Evolutionary conservation across 2,329 filamentous ascomycete species (phyloP), one percentile per base, ranked within the genome.

Genomic region (Paraphoma chrysanthemicola): DNA sequence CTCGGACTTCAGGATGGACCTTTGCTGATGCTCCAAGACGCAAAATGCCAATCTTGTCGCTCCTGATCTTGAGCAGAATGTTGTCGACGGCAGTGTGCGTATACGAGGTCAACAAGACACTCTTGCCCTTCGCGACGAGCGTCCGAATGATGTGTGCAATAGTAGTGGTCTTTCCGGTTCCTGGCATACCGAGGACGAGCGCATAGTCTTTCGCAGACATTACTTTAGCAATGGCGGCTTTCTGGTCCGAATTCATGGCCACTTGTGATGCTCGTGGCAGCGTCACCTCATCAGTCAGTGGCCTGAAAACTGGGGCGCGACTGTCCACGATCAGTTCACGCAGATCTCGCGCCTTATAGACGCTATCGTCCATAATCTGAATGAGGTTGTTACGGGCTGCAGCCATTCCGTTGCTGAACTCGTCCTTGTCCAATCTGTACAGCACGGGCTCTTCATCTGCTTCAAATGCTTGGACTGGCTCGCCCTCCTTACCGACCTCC

Each of bases 71-170:
- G 58, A 99, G 82, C 6, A 99, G 80, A 67, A 99, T 99, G 64
- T 99, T 99, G 85, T 99, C 95, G 3, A 99, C 95, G 3, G 95
- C 95, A 1, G 93, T 97, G 72, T 99, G 95, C 0, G 95, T 99
- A 75, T 98, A 98, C 0, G 93, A 97, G 0, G 95, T 96, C 41
- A 99, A 81, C 6, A 99, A 81, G 12, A 99, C 93, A 53, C 91
- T 96, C 79, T 98, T 98, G 10, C 92, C 90, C 74, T 96, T 91
- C 0, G 90, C 88, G 5, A 95, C 90, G 30, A 99, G 82, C 0
- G 94, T 92, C 44, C 92, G 89, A 68, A 99, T 98, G 66, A 99
- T 97, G 73, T 98, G 93, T 5, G 94, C 93, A 70, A 99, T 98
- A 0, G 95, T 99, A 0, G 95, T 99, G 2, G 95, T 99, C 78